Conservation (phyloP, 148 eudicot genomes). For the Simmondsia chinensis region DNA sequence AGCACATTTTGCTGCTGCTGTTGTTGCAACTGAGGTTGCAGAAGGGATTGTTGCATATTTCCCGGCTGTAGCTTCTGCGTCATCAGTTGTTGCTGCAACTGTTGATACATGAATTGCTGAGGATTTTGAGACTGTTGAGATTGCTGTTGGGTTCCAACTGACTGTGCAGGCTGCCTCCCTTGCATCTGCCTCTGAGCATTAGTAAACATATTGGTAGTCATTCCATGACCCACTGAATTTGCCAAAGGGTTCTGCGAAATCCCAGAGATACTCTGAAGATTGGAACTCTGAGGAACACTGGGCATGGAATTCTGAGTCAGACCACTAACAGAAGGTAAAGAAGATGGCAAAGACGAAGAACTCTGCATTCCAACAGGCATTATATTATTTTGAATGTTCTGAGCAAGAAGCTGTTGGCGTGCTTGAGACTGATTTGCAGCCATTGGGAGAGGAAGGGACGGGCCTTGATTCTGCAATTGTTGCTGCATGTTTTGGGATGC, state of each 20-base stretch:
- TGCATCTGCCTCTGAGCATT: conserved; percentile 70
- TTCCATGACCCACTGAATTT: conserved; percentile 68
- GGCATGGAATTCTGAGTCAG: conserved; percentile 51
- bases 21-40: conserved; percentile 55
- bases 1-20: conserved; percentile 40
- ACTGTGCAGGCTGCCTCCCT: conserved; percentile 58
- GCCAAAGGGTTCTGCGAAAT: conserved; percentile 60
- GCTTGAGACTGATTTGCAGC: conserved; percentile 48
- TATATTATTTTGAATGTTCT: conserved; percentile 53
- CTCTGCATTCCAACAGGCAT: conserved; percentile 44
- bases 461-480: conserved; percentile 64
- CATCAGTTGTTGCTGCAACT: conserved; percentile 40
- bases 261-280: conserved; percentile 49
- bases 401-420: conserved; percentile 58
- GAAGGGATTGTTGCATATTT: conserved; percentile 35
- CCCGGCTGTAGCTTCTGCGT: conserved; percentile 62
- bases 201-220: conserved; percentile 51
- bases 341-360: conserved; percentile 51
- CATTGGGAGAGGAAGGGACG: conserved; percentile 54
- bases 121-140: conserved; percentile 57
- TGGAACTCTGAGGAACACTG: conserved; percentile 59
- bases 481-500: conserved; percentile 57
- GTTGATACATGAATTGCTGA: conserved; percentile 59
- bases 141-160: conserved; percentile 45
- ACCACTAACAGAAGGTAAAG: conserved; percentile 43